Evolutionary conservation across 805 yeast species (phyloP).

Genomic region (Zygoascus bituminiphila): DNA sequence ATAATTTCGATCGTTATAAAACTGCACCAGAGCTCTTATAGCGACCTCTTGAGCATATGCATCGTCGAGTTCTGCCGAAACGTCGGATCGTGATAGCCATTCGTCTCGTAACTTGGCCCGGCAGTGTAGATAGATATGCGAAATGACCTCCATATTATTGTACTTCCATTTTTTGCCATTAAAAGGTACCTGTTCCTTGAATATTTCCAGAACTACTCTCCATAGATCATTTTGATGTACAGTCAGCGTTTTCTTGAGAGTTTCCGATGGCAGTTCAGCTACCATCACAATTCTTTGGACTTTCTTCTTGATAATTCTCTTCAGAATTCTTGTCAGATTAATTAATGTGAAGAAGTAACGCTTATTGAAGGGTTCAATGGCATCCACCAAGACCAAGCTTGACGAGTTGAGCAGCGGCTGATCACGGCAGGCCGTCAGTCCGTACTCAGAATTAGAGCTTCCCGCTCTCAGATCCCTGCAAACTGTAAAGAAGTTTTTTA

Average conservation of each 20-base stretch:
- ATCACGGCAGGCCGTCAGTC: background rate
- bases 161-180: slow-evolving; percentile 93
- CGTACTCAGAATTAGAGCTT: background rate
- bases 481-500: slow-evolving; percentile 17
- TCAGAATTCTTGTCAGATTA: slow-evolving; percentile 47
- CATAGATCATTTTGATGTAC: slow-evolving; percentile 57
- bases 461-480: slow-evolving; percentile 16
- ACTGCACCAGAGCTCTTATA: slow-evolving; percentile 66
- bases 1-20: slow-evolving; percentile 50
- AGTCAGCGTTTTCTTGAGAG: slow-evolving; percentile 47
- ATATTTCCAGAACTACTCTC: slow-evolving; percentile 60
- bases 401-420: slow-evolving; percentile 1
- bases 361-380: slow-evolving; percentile 9
- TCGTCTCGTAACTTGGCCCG: slow-evolving; percentile 66
- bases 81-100: slow-evolving; percentile 81
- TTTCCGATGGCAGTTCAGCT: slow-evolving; percentile 51
- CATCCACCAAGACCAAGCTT: background rate
- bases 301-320: slow-evolving; percentile 54
- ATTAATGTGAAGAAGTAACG: slow-evolving; percentile 27
- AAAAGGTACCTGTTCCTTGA: slow-evolving; percentile 77
- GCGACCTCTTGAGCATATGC: slow-evolving; percentile 84
- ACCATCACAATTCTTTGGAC: slow-evolving; percentile 65
- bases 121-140: slow-evolving; percentile 73
- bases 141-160: slow-evolving; percentile 85
- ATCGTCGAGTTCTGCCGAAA: slow-evolving; percentile 63